Evolutionary conservation across 768 basidiomycete species (phyloP).

Genomic region (Russula compacta): DNA sequence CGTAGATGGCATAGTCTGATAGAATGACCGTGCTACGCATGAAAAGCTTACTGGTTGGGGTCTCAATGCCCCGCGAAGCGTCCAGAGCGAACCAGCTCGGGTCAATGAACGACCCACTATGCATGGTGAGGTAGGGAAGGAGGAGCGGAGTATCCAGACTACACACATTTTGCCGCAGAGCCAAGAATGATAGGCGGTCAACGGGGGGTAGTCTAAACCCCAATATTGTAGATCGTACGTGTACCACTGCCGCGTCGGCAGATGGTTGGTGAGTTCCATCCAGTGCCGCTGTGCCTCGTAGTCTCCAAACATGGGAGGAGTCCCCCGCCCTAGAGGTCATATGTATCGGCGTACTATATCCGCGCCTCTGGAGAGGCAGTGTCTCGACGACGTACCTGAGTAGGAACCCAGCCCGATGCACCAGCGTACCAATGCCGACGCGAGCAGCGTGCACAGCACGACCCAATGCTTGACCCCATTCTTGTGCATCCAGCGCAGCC

Average conservation of each 20-base stretch:
- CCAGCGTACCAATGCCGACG: conserved; percentile 53
- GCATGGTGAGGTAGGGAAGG: neutral
- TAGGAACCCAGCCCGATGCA: conserved; percentile 68
- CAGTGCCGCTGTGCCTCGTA: conserved; percentile 93
- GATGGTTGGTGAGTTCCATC: conserved; percentile 84
- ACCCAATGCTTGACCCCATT: conserved; percentile 51
- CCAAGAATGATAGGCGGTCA: conserved; percentile 88
- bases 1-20: conserved; percentile 63
- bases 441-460: conserved; percentile 44
- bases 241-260: conserved; percentile 77
- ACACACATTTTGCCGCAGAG: conserved; percentile 68
- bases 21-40: conserved; percentile 73
- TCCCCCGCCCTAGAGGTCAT: conserved; percentile 41
- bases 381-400: conserved; percentile 49
- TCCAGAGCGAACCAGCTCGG: conserved; percentile 64
- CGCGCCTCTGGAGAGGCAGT: too few relatives aligned
- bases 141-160: neutral
- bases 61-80: conserved; percentile 65
- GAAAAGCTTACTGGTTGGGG: conserved; percentile 53
- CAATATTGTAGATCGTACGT: conserved; percentile 82
- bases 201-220: conserved; percentile 91
- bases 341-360: neutral
- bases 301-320: conserved; percentile 84
- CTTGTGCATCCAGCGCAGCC: conserved; percentile 77
- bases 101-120: conserved; percentile 42